These are phyloP conservation scores for Umbelopsis sp. DNA, from an alignment of 192 early-diverging fungal genomes.

Conservation along the genomic window DNA sequence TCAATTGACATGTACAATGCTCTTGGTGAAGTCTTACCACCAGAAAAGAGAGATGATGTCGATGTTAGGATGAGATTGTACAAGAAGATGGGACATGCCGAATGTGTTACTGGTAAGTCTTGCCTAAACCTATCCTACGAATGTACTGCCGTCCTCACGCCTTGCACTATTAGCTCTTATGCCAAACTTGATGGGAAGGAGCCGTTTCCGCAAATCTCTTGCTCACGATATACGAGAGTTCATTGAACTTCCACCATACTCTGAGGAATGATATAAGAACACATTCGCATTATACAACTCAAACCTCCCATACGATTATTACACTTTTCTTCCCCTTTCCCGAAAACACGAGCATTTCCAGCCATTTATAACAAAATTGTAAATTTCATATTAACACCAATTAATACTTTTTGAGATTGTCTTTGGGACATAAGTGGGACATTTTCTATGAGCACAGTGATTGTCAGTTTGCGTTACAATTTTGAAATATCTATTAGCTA, in stretches of 20 bases:
- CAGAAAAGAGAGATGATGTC: conserved; percentile 31
- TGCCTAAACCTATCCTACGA: not conserved
- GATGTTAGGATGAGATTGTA: conserved; percentile 41
- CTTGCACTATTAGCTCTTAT: conserved; percentile 22
- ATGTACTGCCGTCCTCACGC: not conserved
- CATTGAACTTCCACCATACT: conserved; percentile 20
- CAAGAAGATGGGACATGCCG: conserved; percentile 37
- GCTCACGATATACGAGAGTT: conserved; percentile 30
- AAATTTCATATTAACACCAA: not conserved
- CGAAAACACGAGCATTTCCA: not conserved
- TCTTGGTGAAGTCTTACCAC: conserved; percentile 33
- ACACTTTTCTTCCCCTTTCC: not conserved
- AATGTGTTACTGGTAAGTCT: conserved; percentile 34
- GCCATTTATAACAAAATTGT: not conserved
- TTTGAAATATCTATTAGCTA: no score
- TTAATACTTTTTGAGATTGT: not conserved
- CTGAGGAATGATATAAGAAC: conserved; percentile 6
- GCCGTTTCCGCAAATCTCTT: conserved; percentile 19
- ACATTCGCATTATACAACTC: not conserved
- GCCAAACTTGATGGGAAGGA: conserved; percentile 19
- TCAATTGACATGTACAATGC: conserved; percentile 35
- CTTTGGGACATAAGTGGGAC: no score
- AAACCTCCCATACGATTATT: not conserved
- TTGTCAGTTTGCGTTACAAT: no score
- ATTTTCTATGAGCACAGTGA: no score